Evolutionary conservation across 371 early-diverging fungal species (phyloP), one percentile per base, ranked within the genome.

Genomic region (Mucor velutinosus): DNA sequence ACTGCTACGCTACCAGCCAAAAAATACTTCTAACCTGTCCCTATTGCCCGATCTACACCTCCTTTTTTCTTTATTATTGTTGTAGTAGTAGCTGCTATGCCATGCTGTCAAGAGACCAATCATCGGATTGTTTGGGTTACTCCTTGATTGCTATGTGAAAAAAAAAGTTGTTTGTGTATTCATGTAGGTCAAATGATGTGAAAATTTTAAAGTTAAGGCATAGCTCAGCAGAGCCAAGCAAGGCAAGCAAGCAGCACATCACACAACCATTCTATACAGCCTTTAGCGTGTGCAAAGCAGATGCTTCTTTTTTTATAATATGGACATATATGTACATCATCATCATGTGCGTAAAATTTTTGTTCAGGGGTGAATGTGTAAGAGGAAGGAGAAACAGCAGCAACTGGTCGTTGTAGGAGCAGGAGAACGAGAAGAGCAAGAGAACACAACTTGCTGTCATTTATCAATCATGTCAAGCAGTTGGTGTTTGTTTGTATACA

Each of bases 61-160:
- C 70, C 62, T 60, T 63, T 63, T 43, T 61, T 53, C 21, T 53
- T 53, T 53, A 53, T 53, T 53, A 4, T 27, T 53, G 27, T 53
- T 53, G 53, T 27, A 53, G 53, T 53, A 53, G 14, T 53, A 53
- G 27, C 53, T 53, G 53, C 53, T 53, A 53, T 39, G 45, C 66
- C 62, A 70, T 49, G 61, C 70, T 71, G 67, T 67, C 71, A 71
- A 71, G 60, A 71, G 71, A 71, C 63, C 39, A 39, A n/a, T 53
- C 53, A 53, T 53, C 58, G 19, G 47, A 41, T 56, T 25, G 33
- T 65, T 58, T 58, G 14, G n/a, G 23, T 53, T 53, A 53, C 53
- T 53, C 53, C 53, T 53, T 53, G 53, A 53, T 53, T 53, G 27
- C 4, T 53, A 53, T 53, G 53, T 53, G 53, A 51, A 51, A 53